These are phyloP conservation scores for Trypanosoma avium DNA, from an alignment of 208 protist species.

Conservation along the genomic window DNA sequence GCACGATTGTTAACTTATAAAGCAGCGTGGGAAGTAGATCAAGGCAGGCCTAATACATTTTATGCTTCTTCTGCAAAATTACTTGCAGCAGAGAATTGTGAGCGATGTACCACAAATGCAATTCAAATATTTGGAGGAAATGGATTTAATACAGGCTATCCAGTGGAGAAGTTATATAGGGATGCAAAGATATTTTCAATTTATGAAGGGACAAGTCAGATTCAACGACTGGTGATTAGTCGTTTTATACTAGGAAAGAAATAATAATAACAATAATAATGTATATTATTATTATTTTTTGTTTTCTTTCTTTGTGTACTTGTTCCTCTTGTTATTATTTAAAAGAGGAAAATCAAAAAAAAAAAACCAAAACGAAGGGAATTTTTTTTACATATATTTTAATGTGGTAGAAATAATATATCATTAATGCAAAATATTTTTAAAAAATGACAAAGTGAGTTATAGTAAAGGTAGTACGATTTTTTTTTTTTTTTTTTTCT, in stretches of 20 bases:
- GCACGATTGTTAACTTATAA: constrained; percentile 67
- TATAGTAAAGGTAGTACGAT: too few relatives aligned
- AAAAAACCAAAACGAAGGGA: too few relatives aligned
- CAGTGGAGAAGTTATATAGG: constrained; percentile 93
- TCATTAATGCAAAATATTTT: too few relatives aligned
- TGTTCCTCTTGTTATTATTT: background rate
- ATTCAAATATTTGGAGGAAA: constrained; percentile 92
- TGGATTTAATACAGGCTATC: constrained; percentile 93
- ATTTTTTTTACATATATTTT: too few relatives aligned
- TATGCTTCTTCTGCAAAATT: constrained; percentile 88
- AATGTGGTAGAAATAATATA: too few relatives aligned
- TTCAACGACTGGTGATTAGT: constrained; percentile 86
- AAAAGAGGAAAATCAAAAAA: too few relatives aligned
- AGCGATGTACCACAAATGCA: constrained; percentile 75
- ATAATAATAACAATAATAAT: too few relatives aligned
- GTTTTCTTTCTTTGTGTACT: background rate
- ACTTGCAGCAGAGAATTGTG: constrained; percentile 66
- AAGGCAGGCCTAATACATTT: constrained; percentile 83
- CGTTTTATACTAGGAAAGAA: constrained; percentile 37
- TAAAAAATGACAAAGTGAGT: too few relatives aligned
- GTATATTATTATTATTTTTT: constrained; percentile 13
- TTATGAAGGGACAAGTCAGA: constrained; percentile 92
- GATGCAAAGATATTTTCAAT: constrained; percentile 94
- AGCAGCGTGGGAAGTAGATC: constrained; percentile 79
- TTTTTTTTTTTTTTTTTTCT: too few relatives aligned